A percentile compares a stretch with the other conserved stretches of the same genome.
Conservation (phyloP, 805 yeast genomes). For the Candida boleticola region DNA sequence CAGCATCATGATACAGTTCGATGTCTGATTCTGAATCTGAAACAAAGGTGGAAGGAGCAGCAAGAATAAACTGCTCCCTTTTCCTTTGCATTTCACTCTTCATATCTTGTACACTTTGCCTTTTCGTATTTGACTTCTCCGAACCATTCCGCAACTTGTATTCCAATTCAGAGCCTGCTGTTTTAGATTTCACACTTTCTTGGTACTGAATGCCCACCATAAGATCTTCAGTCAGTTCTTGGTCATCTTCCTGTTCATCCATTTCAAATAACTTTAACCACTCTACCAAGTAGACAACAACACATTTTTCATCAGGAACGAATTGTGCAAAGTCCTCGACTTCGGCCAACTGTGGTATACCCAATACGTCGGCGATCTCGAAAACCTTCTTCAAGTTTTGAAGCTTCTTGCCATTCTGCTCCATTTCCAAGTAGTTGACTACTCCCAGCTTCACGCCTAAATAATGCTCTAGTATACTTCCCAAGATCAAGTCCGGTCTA, state of each 20-base stretch:
- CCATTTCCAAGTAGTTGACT: constrained; percentile 34
- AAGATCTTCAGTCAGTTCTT: background rate
- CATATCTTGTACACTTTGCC: background rate
- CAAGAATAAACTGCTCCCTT: background rate
- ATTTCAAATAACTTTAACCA: constrained; percentile 48
- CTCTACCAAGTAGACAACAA: constrained; percentile 56
- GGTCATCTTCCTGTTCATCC: constrained; percentile 3
- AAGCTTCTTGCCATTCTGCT: constrained; percentile 21
- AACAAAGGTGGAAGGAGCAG: too few relatives aligned
- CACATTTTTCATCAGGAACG: constrained; percentile 59
- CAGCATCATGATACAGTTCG: too few relatives aligned
- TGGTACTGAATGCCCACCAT: background rate
- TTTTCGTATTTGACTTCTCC: background rate
- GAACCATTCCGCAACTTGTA: too few relatives aligned
- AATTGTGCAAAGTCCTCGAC: constrained; percentile 49
- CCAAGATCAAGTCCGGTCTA: constrained; percentile 48
- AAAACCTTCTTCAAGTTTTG: constrained; percentile 37
- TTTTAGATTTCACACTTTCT: background rate
- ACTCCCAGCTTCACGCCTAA: constrained; percentile 8
- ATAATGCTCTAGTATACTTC: constrained; percentile 30
- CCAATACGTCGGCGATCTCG: constrained; percentile 41
- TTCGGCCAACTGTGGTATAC: constrained; percentile 53
- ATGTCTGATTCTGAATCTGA: too few relatives aligned
- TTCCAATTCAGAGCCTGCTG: background rate
- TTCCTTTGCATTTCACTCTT: background rate